A percentile compares a stretch with the other conserved stretches of the same genome.
Evolutionary conservation across 768 basidiomycete species (phyloP).

Genomic region (Multifurca ochricompacta): DNA sequence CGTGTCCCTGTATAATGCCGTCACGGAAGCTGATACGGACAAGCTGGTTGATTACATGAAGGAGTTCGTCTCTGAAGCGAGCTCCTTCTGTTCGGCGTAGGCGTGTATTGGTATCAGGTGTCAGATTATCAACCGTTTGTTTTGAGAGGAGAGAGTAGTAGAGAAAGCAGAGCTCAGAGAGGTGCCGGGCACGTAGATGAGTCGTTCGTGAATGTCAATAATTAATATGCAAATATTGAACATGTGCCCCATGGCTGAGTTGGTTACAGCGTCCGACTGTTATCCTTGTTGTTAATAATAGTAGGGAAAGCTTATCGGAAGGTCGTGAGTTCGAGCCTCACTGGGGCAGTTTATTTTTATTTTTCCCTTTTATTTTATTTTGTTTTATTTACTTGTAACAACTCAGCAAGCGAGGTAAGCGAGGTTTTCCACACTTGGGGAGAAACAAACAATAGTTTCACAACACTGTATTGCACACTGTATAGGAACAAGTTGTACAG

Average conservation of each 20-base stretch:
- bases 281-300: constrained; percentile 28
- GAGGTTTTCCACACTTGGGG: neutral
- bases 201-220: neutral
- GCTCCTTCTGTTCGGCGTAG: neutral
- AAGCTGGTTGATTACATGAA: constrained; percentile 50
- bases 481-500: constrained; percentile 17
- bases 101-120: too few relatives aligned
- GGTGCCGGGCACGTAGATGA: neutral
- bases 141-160: too few relatives aligned
- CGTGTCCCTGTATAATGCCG: constrained; percentile 83
- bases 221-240: rapidly evolving
- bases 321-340: constrained; percentile 66
- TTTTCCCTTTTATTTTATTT: neutral
- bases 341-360: constrained; percentile 38
- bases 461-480: constrained; percentile 17
- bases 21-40: constrained; percentile 68
- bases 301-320: constrained; percentile 40
- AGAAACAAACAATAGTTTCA: neutral
- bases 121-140: too few relatives aligned
- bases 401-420: neutral
- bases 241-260: constrained; percentile 64
- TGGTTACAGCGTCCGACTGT: constrained; percentile 76
- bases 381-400: neutral
- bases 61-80: constrained; percentile 35
- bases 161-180: neutral